Base-by-base conservation (phyloP, 345 rosid genomes). In the Euphorbia peplus region DNA sequence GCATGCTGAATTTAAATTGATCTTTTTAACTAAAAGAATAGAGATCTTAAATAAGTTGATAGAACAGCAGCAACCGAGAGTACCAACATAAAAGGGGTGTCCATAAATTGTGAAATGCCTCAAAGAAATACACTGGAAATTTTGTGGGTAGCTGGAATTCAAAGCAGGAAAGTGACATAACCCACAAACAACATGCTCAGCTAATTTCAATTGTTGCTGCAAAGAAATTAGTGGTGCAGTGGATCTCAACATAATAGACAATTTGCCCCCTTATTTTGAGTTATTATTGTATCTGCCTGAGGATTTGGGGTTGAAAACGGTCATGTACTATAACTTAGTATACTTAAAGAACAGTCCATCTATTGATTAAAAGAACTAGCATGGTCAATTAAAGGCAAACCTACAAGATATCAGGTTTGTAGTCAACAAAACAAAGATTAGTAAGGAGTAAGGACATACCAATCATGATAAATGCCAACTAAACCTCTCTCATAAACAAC, bases 401-500 rank as follows among this genome's bases (percentile, higher is more conserved):
- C 41, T 16, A 19, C 8, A 16, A 25, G 22, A 3, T 5, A 54
- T 71, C 63, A 44, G 60, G 37, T 21, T 9, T 35, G 28, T 25
- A 0, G 0, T 22, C 22, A 61, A 15, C 28, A 61, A 41, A 41
- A 35, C 18, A 51, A 55, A 58, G 67, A 59, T 14, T 69, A 58
- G 51, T 22, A 46, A 52, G 70, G 42, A 58, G 51, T 22, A 46
- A 52, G 70, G 42, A 75, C 89, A 28, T 82, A 90, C 99, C 97
- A 91, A 82, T 95, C 96, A 75, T 95, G 97, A 73, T 95, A 95
- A 67, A 90, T 95, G 64, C 98, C 98, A 22, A 91, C 79, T 68
- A 95, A 82, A 69, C 99, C 95, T 83, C 96, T 84, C 82, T 95
- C 97, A 25, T 87, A 91, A 64, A 95, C 81, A 79, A 90, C 88